These are phyloP conservation scores for Trebouxiophyceae sp. DNA, from an alignment of 163 green algal species.

Conservation along the genomic window DNA sequence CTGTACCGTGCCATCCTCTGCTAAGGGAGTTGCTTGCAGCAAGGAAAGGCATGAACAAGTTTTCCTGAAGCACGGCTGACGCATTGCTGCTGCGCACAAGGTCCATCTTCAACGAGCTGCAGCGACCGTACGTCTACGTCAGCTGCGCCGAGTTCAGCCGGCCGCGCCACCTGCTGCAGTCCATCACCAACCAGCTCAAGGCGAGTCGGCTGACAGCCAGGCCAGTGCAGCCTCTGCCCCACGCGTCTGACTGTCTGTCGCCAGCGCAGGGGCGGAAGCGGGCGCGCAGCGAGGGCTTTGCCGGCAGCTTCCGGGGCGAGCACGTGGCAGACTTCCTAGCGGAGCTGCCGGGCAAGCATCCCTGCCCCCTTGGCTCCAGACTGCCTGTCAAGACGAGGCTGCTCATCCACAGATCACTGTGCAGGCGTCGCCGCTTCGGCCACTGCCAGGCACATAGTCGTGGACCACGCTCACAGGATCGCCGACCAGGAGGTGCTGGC, in stretches of 20 bases:
- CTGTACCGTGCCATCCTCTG: neutral
- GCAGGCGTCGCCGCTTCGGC: conserved; percentile 6
- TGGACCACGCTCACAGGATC: conserved; percentile 41
- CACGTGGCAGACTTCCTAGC: conserved; percentile 25
- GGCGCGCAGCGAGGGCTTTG: conserved; percentile 13
- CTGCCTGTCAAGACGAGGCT: too few species aligned
- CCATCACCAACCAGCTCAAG: conserved; percentile 19
- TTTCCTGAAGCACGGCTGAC: too few species aligned
- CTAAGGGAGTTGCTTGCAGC: neutral
- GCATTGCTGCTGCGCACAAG: conserved; percentile 7
- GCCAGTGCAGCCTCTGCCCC: neutral
- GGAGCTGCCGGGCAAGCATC: conserved; percentile 18
- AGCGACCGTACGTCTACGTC: conserved; percentile 23
- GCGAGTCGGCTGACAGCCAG: neutral
- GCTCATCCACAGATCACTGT: neutral
- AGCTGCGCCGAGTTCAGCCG: conserved; percentile 21
- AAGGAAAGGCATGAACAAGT: too few species aligned
- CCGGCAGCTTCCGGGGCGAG: conserved; percentile 12
- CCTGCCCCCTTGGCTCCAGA: neutral
- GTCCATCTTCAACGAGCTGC: conserved; percentile 16
- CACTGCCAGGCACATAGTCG: conserved; percentile 18
- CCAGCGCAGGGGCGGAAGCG: conserved; percentile 18
- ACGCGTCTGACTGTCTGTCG: too few species aligned
- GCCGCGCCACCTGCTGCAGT: conserved; percentile 15
- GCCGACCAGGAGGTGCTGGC: conserved; percentile 23